Conservation (phyloP, 2,329 filamentous ascomycete species). For the Teratosphaeria epicoccoides region DNA sequence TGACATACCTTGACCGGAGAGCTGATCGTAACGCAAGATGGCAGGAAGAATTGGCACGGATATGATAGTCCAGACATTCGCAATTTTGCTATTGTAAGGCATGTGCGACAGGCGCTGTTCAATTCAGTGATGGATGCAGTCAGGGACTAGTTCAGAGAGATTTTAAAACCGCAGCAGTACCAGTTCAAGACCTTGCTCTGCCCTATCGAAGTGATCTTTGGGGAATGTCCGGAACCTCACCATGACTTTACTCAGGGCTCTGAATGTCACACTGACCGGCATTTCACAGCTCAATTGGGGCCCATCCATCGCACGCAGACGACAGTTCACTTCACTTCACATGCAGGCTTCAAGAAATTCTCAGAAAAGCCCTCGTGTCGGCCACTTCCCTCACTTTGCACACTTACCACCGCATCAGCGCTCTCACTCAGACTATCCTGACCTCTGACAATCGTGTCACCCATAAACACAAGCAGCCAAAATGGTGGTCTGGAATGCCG, state of each 20-base stretch:
- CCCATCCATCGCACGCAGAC: not conserved
- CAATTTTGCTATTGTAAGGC: too few species aligned
- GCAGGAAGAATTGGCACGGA: too few species aligned
- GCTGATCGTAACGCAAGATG: too few species aligned
- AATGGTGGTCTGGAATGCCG: slow-evolving; percentile 24
- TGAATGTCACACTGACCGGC: not conserved
- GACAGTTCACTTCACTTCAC: not conserved
- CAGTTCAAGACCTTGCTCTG: not conserved
- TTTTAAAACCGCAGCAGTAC: too few species aligned
- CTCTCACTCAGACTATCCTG: not conserved
- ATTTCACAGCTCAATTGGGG: not conserved
- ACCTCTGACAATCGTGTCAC: not conserved
- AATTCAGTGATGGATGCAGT: too few species aligned
- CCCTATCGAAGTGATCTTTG: not conserved
- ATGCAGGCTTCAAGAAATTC: too few species aligned
- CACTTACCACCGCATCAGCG: not conserved
- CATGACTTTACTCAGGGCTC: not conserved
- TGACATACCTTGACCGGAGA: too few species aligned
- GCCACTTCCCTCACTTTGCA: not conserved
- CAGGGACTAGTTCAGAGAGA: too few species aligned
- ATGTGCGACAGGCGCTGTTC: too few species aligned
- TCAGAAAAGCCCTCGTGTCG: not conserved
- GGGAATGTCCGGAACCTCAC: not conserved
- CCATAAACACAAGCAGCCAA: slow-evolving; percentile 2
- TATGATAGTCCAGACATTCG: too few species aligned